Base-by-base conservation (phyloP, 306 rosid species). In the Coriaria nepalensis region DNA sequence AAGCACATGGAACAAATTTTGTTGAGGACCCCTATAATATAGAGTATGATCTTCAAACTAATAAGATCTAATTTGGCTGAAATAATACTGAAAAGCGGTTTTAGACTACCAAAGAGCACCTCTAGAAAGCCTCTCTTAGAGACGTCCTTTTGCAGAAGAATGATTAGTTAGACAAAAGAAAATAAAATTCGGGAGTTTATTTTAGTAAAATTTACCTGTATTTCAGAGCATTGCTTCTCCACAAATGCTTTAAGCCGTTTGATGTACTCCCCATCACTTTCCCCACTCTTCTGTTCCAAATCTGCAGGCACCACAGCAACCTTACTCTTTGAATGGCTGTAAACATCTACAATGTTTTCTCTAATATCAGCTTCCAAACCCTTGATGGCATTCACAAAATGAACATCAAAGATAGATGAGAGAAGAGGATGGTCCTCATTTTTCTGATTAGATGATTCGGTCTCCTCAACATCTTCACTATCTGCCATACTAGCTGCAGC, bases 271-370 rank as follows among this genome's bases (percentile, higher is more conserved):
- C 67, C 62, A 44, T 85, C 95, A 70, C 67, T 68, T 75, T 90
- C 98, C 47, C 81, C 76, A 7, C 72, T 71, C 62, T 65, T 79
- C 74, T 79, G 94, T 54, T 85, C 98, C 74, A 90, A 50, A 40
- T 90, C 95, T 33, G 87, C 95, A 6, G 98, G 98, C 51, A 85
- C 94, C 56, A 79, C 85, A n/a, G 87, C 82, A 68, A 85, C 87
- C 55, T 85, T 68, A 67, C 66, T 75, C 82, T 85, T 90, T 51
- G 92, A 85, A 36, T 59, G 84, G 61, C 98, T 84, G 66, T 75
- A 90, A 44, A 81, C 76, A 44, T 74, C 80, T 49, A 90, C 87
- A 58, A 84, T 72, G 57, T 74, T 81, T 53, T 81, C 87, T 70
- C 95, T 84, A 44, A 81, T 77, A 60, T 73, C 79, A 53, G 49